Base-by-base conservation (phyloP, 192 early-diverging fungal species). In the Coemansia sp. region DNA sequence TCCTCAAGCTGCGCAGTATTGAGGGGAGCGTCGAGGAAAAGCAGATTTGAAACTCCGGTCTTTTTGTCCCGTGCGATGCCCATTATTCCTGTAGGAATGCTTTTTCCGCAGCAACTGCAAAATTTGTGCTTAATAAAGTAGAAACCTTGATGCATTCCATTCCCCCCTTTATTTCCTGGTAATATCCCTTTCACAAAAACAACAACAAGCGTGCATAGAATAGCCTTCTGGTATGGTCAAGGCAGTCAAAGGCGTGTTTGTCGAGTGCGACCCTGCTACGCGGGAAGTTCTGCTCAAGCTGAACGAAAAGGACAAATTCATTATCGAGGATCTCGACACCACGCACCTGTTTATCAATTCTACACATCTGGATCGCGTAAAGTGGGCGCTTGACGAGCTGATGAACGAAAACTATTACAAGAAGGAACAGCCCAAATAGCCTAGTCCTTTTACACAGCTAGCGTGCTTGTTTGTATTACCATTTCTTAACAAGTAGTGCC, bases 1-100 rank as follows among this genome's bases (percentile, higher is more conserved):
- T 95, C 76, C 68, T 98, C 48, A 88, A 89, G 60, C 80, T 98
- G 53, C 92, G 90, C 67, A 93, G 93, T 75, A 96, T 98, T 67
- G 85, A 93, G 52, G 88, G 76, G 30, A 84, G 77, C 64, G 73
- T 73, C 5, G 81, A 78, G 18, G 86, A 78, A 15, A 77, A 66
- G 71, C 68, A 77, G 23, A 83, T 83, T 67, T 46, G 39, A n/a
- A 20, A 20, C 12, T 41, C 39, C 12, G 23, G 24, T 39, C 24
- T 57, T 23, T 20, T 43, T 7, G 21, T 57, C 49, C 11, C 55
- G 55, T 56, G 23, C 24, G 4, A 2, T 5, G 21, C 35, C 57
- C 35, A 59, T 59, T 59, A 59, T 44, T 30, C 30, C 30, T 30
- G 30, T 62, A 23, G 18, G 18, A 20, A 7, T 44, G 51, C 62